Evolutionary conservation across 2,329 filamentous ascomycete genomes (phyloP).

Genomic region (Lachnellula hyalina): DNA sequence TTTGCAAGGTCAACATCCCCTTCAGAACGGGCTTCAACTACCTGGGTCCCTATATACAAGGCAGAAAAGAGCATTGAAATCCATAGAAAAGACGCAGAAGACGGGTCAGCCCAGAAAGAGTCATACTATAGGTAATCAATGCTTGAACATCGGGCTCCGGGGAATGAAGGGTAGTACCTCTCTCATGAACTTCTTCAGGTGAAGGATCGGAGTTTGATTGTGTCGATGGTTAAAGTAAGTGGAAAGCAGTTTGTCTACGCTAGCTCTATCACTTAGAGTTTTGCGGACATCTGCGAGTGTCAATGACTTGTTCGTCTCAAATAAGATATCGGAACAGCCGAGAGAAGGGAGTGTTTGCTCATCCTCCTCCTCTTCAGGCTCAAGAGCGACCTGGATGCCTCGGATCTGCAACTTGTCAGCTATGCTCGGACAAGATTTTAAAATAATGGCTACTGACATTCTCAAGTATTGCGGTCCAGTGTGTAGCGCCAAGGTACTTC

Average conservation of each 20-base stretch:
- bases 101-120: slow-evolving; percentile 5
- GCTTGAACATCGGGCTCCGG: not conserved
- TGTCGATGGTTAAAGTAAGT: slow-evolving; percentile 48
- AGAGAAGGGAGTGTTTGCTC: not conserved
- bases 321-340: not conserved
- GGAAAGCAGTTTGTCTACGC: slow-evolving; percentile 45
- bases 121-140: slow-evolving; percentile 13
- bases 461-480: slow-evolving; percentile 53
- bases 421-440: not conserved
- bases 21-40: not conserved
- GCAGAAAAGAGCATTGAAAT: slow-evolving; percentile 13
- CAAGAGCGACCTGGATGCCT: slow-evolving; percentile 50
- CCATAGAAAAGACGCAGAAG: slow-evolving; percentile 10
- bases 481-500: slow-evolving; percentile 52
- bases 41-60: slow-evolving; percentile 4
- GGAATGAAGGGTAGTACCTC: slow-evolving; percentile 23
- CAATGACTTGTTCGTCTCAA: not conserved
- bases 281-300: slow-evolving; percentile 37
- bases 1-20: slow-evolving; percentile 22
- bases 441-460: slow-evolving; percentile 38
- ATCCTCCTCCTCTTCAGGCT: slow-evolving; percentile 24
- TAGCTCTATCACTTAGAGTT: slow-evolving; percentile 39
- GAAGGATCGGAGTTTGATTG: slow-evolving; percentile 30
- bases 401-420: slow-evolving; percentile 40
- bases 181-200: slow-evolving; percentile 44